These are phyloP conservation scores for Colletotrichum sidae DNA, from an alignment of 2,329 filamentous ascomycete genomes.

Conservation along the genomic window DNA sequence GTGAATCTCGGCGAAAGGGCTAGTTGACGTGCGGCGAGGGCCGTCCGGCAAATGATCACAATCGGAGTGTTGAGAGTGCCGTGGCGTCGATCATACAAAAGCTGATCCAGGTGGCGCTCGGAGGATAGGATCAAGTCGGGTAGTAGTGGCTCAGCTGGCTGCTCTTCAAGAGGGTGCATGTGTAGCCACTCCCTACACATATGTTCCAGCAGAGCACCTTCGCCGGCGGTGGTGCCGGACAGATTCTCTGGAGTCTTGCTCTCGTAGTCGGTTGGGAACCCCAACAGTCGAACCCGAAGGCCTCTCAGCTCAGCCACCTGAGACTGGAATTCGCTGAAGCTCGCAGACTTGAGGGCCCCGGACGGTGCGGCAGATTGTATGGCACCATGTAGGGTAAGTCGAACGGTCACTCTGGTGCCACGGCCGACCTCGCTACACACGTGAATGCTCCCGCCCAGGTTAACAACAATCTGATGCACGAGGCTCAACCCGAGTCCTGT, in stretches of 20 bases:
- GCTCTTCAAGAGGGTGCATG: conserved; percentile 42
- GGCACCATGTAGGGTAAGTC: conserved; percentile 43
- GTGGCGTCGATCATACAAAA: conserved; percentile 5
- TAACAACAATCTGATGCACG: conserved; percentile 68
- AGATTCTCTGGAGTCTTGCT: not conserved
- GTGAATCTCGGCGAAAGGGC: conserved; percentile 38
- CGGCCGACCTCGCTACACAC: conserved; percentile 58
- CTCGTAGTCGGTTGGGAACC: conserved; percentile 34
- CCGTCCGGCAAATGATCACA: conserved; percentile 48
- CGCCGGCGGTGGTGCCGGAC: conserved; percentile 19
- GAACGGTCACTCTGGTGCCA: conserved; percentile 52
- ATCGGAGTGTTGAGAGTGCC: conserved; percentile 10
- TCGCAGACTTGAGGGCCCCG: conserved; percentile 4
- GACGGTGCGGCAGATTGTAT: not conserved
- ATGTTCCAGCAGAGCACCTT: conserved; percentile 37
- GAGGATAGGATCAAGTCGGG: conserved; percentile 44
- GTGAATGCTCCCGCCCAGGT: conserved; percentile 68
- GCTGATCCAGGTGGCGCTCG: conserved; percentile 27
- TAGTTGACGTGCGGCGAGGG: conserved; percentile 43
- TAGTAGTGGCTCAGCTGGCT: conserved; percentile 22
- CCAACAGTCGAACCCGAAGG: conserved; percentile 43
- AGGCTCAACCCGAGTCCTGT: conserved; percentile 75
- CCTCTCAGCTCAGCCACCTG: conserved; percentile 45
- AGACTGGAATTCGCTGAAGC: conserved; percentile 44
- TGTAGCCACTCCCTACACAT: conserved; percentile 50